These are phyloP conservation scores for Cystobasidiaceae sp. DNA, from an alignment of 1,284 basidiomycete genomes.

Conservation along the genomic window DNA sequence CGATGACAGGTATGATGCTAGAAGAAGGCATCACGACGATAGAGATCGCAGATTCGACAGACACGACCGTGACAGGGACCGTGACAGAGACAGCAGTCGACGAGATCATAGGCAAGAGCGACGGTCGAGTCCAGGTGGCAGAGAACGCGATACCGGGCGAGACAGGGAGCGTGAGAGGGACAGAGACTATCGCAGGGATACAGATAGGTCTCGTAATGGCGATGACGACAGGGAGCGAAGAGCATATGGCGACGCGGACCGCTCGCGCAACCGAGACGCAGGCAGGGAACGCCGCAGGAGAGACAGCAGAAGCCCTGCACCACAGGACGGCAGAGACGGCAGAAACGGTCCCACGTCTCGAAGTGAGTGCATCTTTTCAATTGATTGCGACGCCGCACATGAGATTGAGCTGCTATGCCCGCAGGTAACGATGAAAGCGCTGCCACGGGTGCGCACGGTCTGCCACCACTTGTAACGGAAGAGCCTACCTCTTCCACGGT, in stretches of 20 bases:
- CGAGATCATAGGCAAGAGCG: constrained; percentile 5
- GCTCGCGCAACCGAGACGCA: neutral
- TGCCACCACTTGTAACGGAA: constrained; percentile 18
- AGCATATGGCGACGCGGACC: neutral
- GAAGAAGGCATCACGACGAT: no score
- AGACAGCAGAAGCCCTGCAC: neutral
- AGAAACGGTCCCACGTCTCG: neutral
- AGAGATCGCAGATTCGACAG: neutral
- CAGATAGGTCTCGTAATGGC: neutral
- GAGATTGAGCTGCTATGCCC: neutral
- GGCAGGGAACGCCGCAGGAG: neutral
- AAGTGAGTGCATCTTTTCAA: no score
- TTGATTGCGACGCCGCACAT: no score
- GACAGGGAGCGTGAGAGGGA: neutral
- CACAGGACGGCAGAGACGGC: neutral
- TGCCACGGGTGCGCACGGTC: neutral
- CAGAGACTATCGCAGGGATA: neutral
- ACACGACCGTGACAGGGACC: constrained; percentile 1
- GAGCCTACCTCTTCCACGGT: neutral
- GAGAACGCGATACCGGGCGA: neutral
- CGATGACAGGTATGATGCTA: no score
- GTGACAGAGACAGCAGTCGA: neutral
- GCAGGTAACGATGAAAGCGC: neutral
- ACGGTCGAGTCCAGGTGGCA: constrained; percentile 3
- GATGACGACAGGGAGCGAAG: neutral